Conservation (phyloP, 352 stramenopile species). For the Phytophthora constricta region DNA sequence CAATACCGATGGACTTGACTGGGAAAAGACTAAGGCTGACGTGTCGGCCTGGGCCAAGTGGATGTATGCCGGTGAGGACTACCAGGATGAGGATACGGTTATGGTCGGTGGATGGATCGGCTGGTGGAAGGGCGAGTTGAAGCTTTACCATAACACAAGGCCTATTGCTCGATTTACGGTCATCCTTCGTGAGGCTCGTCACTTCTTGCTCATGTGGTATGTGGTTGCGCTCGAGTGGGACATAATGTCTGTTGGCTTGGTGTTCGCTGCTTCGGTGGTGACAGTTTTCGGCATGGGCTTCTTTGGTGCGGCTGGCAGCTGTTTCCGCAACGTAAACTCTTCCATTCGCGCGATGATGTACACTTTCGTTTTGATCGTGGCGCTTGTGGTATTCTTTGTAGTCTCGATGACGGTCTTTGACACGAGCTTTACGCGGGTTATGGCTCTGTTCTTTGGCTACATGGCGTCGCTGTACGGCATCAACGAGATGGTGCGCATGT, state of each 20-base stretch:
- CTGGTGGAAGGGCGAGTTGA: conserved; percentile 86
- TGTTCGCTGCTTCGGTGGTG: conserved; percentile 58
- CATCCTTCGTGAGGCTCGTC: conserved; percentile 74
- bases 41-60: conserved; percentile 75
- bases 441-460: conserved; percentile 86
- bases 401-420: conserved; percentile 44
- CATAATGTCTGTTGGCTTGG: conserved; percentile 54
- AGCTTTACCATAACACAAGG: conserved; percentile 74
- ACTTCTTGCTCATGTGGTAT: conserved; percentile 89
- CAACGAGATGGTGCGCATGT: conserved; percentile 89
- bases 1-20: conserved; percentile 87
- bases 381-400: conserved; percentile 60
- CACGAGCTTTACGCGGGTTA: conserved; percentile 37
- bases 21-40: conserved; percentile 86
- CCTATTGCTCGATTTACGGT: conserved; percentile 79
- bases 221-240: conserved; percentile 78
- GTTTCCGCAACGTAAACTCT: conserved; percentile 44
- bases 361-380: conserved; percentile 45
- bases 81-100: conserved; percentile 64
- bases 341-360: conserved; percentile 64
- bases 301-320: conserved; percentile 39
- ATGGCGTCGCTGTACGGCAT: conserved; percentile 77
- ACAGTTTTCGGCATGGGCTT: conserved; percentile 69
- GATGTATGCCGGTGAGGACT: conserved; percentile 81
- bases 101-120: conserved; percentile 80